phyloP scores from a whole-genome alignment of 2,329 filamentous ascomycete species.

The Septoria petroselini region DNA sequence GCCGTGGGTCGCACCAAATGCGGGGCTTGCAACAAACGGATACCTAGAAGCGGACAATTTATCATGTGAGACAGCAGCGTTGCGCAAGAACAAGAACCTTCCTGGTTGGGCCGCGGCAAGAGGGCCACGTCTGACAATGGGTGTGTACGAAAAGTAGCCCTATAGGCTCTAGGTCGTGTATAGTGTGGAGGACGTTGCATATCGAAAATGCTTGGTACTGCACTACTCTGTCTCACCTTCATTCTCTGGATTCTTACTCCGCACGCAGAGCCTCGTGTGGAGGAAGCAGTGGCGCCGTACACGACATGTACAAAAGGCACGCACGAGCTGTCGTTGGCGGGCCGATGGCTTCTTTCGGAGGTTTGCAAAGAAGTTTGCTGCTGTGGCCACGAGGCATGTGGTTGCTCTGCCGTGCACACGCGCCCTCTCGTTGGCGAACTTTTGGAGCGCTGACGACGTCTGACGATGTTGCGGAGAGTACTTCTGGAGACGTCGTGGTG shows the following conservation, averaged over 20 bases:
- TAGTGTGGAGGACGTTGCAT: not conserved
- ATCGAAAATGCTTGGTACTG: not conserved
- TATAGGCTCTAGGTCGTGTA: not conserved
- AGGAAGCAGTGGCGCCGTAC: not conserved
- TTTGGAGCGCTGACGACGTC: slow-evolving; percentile 3
- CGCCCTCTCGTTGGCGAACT: slow-evolving; percentile 8
- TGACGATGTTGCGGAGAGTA: slow-evolving; percentile 8
- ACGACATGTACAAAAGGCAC: slow-evolving; percentile 9
- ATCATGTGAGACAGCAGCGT: not conserved
- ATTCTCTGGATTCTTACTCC: not conserved
- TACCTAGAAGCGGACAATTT: not conserved
- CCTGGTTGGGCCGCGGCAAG: not conserved
- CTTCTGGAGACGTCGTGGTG: slow-evolving; percentile 1
- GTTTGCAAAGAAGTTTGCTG: slow-evolving; percentile 2
- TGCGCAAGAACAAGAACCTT: not conserved
- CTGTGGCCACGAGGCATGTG: not conserved
- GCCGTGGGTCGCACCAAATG: not conserved
- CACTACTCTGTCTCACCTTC: not conserved
- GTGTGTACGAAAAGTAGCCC: not conserved
- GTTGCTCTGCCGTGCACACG: not conserved
- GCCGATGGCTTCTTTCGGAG: not conserved
- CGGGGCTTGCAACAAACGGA: not conserved
- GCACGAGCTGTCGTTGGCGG: slow-evolving; percentile 3
- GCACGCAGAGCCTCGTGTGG: not conserved
- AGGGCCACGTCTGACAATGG: not conserved